A percentile compares a stretch with the other conserved stretches of the same genome.
phyloP scores from a whole-genome alignment of 2,329 filamentous ascomycete genomes.

The Calycina marina region DNA sequence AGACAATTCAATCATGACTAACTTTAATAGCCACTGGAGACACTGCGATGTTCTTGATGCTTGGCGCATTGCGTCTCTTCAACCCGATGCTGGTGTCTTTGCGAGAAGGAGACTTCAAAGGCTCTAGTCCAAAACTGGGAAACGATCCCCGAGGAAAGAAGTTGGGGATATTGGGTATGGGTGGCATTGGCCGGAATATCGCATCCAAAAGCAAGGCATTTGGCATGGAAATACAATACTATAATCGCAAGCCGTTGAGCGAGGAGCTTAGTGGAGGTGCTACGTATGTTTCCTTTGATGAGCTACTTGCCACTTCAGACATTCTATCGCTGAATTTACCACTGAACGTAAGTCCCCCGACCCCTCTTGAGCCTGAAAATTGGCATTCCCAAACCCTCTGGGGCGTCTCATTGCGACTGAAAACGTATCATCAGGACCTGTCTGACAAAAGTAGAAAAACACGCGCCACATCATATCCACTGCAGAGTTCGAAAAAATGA shows the following conservation, averaged over 20 bases:
- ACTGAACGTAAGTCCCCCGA: no score
- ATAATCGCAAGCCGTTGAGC: conserved; percentile 49
- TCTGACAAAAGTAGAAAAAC: no score
- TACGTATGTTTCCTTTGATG: conserved; percentile 56
- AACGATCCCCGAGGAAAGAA: conserved; percentile 61
- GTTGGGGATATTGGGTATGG: conserved; percentile 72
- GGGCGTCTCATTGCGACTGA: no score
- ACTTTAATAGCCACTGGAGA: conserved; percentile 78
- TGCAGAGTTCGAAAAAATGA: conserved; percentile 60
- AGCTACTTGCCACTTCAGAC: conserved; percentile 52
- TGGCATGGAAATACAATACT: conserved; percentile 60
- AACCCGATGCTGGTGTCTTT: conserved; percentile 36
- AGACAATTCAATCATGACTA: no score
- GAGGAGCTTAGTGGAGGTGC: conserved; percentile 37
- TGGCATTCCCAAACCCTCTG: no score
- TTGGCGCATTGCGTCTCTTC: conserved; percentile 64
- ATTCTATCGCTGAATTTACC: conserved; percentile 63
- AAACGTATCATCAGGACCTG: no score
- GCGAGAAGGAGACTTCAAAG: conserved; percentile 49
- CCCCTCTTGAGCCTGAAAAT: no score
- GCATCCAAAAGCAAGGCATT: conserved; percentile 58
- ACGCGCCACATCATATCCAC: conserved; percentile 59
- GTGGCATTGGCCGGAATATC: conserved; percentile 64
- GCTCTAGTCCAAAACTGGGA: conserved; percentile 31
- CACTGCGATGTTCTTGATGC: conserved; percentile 61